These are phyloP conservation scores for Saccharomycopsis malanga DNA, from an alignment of 805 yeast species.

Conservation along the genomic window DNA sequence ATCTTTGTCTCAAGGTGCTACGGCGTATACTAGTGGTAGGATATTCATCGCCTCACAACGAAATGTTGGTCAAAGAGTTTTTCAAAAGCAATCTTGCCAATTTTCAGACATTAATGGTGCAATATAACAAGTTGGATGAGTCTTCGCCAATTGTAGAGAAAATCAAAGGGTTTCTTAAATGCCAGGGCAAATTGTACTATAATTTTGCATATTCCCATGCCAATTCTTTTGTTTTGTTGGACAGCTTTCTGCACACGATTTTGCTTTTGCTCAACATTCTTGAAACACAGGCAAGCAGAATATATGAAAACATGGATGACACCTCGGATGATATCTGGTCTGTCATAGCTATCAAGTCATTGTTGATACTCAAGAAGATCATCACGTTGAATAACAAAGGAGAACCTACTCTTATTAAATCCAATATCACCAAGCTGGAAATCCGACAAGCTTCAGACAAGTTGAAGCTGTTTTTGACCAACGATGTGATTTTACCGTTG, in stretches of 20 bases:
- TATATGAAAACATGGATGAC: constrained; percentile 48
- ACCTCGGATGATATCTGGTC: constrained; percentile 67
- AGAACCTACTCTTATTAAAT: constrained; percentile 52
- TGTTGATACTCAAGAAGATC: constrained; percentile 57
- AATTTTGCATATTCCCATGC: constrained; percentile 55
- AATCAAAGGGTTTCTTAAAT: constrained; percentile 64
- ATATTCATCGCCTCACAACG: constrained; percentile 60
- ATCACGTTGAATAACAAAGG: constrained; percentile 61
- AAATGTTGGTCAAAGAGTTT: constrained; percentile 52
- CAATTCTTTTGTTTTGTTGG: constrained; percentile 61
- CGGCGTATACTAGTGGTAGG: constrained; percentile 74
- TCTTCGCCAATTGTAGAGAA: constrained; percentile 21
- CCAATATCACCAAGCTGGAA: constrained; percentile 59
- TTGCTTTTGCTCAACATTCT: constrained; percentile 53
- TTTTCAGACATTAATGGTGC: constrained; percentile 46
- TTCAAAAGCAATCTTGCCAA: constrained; percentile 50
- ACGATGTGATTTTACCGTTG: constrained; percentile 46
- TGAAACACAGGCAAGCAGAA: constrained; percentile 54
- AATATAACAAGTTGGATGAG: constrained; percentile 41
- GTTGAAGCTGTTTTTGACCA: constrained; percentile 52
- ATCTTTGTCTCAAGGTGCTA: constrained; percentile 65
- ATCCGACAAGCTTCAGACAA: constrained; percentile 48
- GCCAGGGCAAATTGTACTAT: constrained; percentile 68
- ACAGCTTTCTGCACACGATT: constrained; percentile 55
- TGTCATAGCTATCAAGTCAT: constrained; percentile 56